Percentiles rank a stretch among this genome's conserved stretches.
These are phyloP conservation scores for Coemansia aciculifera DNA, from an alignment of 192 early-diverging fungal species.

Conservation along the genomic window DNA sequence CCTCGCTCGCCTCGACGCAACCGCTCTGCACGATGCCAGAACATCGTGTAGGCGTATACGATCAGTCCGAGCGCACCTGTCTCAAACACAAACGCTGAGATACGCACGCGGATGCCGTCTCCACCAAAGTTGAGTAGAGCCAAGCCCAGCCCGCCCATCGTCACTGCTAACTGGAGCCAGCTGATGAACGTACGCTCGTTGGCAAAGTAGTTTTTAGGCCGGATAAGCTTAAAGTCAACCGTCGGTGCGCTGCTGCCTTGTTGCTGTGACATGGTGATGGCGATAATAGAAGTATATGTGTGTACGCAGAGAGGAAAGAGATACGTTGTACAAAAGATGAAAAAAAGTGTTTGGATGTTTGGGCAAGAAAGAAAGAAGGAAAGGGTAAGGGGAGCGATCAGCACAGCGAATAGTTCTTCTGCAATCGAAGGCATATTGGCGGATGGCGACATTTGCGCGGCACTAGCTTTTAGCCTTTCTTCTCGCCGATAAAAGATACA, in stretches of 20 bases:
- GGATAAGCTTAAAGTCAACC: conserved; percentile 51
- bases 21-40: conserved; percentile 51
- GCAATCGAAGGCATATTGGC: neutral
- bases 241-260: conserved; percentile 8
- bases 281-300: neutral
- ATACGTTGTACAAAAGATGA: neutral
- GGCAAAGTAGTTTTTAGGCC: conserved; percentile 81
- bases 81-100: conserved; percentile 55
- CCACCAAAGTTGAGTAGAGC: conserved; percentile 70
- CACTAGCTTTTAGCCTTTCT: neutral
- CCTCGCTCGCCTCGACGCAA: conserved; percentile 54
- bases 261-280: conserved; percentile 19
- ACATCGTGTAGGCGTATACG: conserved; percentile 52
- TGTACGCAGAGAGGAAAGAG: neutral
- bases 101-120: conserved; percentile 42
- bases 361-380: neutral
- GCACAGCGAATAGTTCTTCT: neutral
- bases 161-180: conserved; percentile 74
- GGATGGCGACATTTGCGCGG: neutral
- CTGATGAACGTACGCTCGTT: conserved; percentile 87
- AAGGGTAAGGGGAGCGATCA: neutral
- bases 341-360: neutral
- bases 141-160: conserved; percentile 65
- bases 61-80: conserved; percentile 52
- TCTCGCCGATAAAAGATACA: neutral